These are phyloP conservation scores for Vanrija sp. DNA, from an alignment of 1,284 basidiomycete species.

Conservation along the genomic window DNA sequence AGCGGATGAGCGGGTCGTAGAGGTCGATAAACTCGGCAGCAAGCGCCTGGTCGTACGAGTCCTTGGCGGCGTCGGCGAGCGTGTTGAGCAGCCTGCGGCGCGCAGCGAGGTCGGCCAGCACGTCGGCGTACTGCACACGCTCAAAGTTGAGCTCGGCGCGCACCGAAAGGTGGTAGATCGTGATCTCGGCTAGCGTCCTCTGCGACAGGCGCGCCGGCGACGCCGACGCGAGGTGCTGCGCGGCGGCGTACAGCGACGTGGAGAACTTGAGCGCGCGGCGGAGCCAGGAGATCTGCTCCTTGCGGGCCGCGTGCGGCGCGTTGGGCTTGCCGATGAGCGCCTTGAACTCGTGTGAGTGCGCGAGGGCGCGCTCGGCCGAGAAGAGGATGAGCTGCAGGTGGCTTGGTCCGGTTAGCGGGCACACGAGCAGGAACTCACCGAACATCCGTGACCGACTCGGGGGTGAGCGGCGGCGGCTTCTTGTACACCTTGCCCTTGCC, in stretches of 20 bases:
- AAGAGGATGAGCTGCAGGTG: constrained; percentile 73
- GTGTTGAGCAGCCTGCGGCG: constrained; percentile 64
- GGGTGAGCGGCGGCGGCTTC: constrained; percentile 63
- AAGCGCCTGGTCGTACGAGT: constrained; percentile 83
- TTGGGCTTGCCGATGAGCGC: constrained; percentile 35
- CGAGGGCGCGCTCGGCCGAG: constrained; percentile 88
- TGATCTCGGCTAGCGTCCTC: constrained; percentile 43
- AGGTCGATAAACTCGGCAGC: constrained; percentile 80
- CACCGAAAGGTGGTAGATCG: constrained; percentile 49
- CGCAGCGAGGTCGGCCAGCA: constrained; percentile 72
- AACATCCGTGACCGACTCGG: constrained; percentile 64
- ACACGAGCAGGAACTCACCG: constrained; percentile 58
- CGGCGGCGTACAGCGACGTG: constrained; percentile 69
- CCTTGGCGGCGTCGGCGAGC: constrained; percentile 56
- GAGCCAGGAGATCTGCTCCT: constrained; percentile 58
- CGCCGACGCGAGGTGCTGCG: constrained; percentile 57
- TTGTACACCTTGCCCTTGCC: constrained; percentile 88
- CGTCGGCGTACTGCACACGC: constrained; percentile 68
- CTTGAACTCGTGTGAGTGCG: constrained; percentile 76
- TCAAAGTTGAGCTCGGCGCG: constrained; percentile 51
- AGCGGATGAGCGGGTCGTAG: constrained; percentile 84
- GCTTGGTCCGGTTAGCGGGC: constrained; percentile 11
- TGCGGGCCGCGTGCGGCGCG: constrained; percentile 17
- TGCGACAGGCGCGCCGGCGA: constrained; percentile 19
- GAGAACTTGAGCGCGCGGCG: constrained; percentile 81